These are phyloP conservation scores for Coelastrella sp. DNA, from an alignment of 139 green algal genomes.

Conservation along the genomic window DNA sequence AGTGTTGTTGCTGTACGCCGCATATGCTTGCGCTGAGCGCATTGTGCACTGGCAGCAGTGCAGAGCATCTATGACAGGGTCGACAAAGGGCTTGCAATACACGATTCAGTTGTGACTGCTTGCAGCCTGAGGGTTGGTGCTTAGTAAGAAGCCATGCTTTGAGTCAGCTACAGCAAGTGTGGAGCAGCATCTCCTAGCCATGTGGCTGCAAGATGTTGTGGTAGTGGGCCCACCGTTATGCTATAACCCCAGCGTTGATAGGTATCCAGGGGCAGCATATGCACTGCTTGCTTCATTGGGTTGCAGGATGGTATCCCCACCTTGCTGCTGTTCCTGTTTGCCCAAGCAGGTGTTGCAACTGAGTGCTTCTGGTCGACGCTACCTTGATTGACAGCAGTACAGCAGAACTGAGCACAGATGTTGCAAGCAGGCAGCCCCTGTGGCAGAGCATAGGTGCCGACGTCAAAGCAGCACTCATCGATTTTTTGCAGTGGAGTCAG, in stretches of 20 bases:
- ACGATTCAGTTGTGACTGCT: too few relatives aligned
- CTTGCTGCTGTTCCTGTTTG: background rate
- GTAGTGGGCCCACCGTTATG: too few relatives aligned
- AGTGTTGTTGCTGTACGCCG: too few relatives aligned
- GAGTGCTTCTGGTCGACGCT: constrained; percentile 96
- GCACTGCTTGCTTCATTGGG: too few relatives aligned
- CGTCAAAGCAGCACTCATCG: constrained; percentile 96
- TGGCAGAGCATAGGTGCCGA: constrained; percentile 88
- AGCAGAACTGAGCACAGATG: constrained; percentile 91
- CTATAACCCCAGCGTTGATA: too few relatives aligned
- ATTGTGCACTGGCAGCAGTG: too few relatives aligned
- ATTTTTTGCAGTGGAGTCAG: constrained; percentile 76
- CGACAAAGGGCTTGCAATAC: background rate
- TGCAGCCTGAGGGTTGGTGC: too few relatives aligned
- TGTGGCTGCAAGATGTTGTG: too few relatives aligned
- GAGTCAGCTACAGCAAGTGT: background rate
- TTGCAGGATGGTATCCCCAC: too few relatives aligned
- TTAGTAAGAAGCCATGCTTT: background rate
- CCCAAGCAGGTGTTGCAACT: constrained; percentile 81
- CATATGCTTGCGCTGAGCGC: too few relatives aligned
- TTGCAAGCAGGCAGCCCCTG: constrained; percentile 89
- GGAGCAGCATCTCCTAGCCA: background rate
- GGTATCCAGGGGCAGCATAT: too few relatives aligned
- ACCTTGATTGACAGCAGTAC: constrained; percentile 97
- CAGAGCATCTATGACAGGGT: too few relatives aligned